Base-by-base conservation (phyloP, 176 grass and related monocot species). In the Bromus sterilis region DNA sequence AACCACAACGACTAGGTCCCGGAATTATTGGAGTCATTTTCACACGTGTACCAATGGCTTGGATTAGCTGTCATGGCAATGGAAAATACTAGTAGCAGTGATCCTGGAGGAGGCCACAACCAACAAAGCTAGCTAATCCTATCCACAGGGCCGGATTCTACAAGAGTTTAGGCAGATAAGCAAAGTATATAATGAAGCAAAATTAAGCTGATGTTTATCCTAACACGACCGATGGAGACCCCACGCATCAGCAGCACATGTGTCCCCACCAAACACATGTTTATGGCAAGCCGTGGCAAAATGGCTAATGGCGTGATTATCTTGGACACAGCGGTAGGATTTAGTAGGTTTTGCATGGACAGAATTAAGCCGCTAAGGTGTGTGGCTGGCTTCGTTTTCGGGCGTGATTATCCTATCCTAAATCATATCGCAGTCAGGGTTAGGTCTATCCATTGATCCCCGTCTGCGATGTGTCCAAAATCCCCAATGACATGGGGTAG, bases 241-340 rank as follows among this genome's bases (percentile, higher is more conserved):
- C 46, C 5, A 51, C 65, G 20, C 28, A 25, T 18, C 56, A 23
- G 28, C 24, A 6, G 40, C 82, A 61, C n/a, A n/a, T n/a, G n/a
- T n/a, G 82, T 32, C 18, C 83, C 78, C 74, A 75, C 79, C 16
- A 31, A 71, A 16, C 35, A 21, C 73, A 89, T 66, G 79, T 79
- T 82, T 78, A 48, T 33, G 79, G 88, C 23, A 82, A 82, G 11
- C 35, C 46, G 44, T 82, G 66, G 56, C 57, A 56, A 73, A 49
- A 76, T 66, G 78, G 73, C 78, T 73, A 49, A 76, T 66, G 65
- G 65, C 72, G 29, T 88, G 18, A 81, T 89, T 56, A 77, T 53
- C 77, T 56, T 29, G 53, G 41, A n/a, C 77, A 73, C 24, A 57
- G 29, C 20, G 35, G 43, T 56, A 43, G 8, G 49, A 83, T 86